Base-by-base conservation (phyloP, 1,139 yeast genomes). In the Nakaseomyces uthaithaninus region DNA sequence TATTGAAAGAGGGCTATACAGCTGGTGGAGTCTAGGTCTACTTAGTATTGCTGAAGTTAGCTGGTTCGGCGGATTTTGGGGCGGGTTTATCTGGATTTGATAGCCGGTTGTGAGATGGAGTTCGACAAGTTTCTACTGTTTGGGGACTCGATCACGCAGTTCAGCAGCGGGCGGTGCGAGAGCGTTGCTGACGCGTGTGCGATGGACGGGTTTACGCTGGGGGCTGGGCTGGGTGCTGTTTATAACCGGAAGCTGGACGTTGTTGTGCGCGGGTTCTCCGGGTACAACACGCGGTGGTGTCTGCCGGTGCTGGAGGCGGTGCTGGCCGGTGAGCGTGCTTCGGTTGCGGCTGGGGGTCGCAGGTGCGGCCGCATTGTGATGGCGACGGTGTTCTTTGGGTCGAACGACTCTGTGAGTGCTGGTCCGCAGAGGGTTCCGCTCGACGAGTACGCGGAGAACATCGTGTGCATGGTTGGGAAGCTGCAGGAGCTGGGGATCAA, bases 111-210 rank as follows among this genome's bases (percentile, higher is more conserved):
- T 14, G 6, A 16, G 8, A 28, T 68, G 46, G 43, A 49, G 1
- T 66, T 58, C 53, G 63, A 69, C 40, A 76, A 74, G 47, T 68
- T 79, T 44, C 52, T 80, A 3, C 61, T 80, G 42, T 77, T 80
- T 55, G 89, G 89, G 1, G 89, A 80, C 57, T 80, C 86, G 1
- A 74, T 80, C 46, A 79, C 85, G 2, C 76, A 80, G 53, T 71
- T 57, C 74, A 12, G 28, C 33, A 44, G 36, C 9, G 35, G 35
- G 18, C 24, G 35, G 16, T 31, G 35, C 25, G 35, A 31, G 10
- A n/a, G 10, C 5, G 35, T 31, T 3, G 35, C 11, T 3, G 17
- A 16, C 11, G 35, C 35, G 10, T 10, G 6, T 10, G 25, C 6
- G 14, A 40, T 40, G 10, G 45, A 34, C 23, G 36, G 39, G 9